Evolutionary conservation across 2,329 filamentous ascomycete species (phyloP).

Genomic region (Neopestalotiopsis sp.): DNA sequence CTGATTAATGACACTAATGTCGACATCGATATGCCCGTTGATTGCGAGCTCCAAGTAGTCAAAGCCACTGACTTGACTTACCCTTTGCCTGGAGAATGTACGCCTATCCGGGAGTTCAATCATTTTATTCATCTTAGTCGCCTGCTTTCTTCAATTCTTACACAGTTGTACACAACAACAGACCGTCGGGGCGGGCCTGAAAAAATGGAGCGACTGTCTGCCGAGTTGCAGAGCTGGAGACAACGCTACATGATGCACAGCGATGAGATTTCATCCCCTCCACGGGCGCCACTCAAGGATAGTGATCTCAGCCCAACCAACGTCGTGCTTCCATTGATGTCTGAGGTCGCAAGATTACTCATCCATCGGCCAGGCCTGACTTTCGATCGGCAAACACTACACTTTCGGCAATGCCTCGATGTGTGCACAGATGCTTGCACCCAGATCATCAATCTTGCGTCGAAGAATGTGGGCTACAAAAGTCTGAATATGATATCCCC

Average conservation of each 20-base stretch:
- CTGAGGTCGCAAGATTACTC: not conserved
- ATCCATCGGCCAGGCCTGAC: conserved; percentile 16
- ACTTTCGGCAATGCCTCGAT: conserved; percentile 13
- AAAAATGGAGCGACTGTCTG: conserved; percentile 11
- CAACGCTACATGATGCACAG: not conserved
- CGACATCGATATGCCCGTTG: conserved; percentile 13
- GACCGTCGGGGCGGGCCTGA: conserved; percentile 5
- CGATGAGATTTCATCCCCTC: not conserved
- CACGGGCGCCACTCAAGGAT: not conserved
- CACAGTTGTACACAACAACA: conserved; percentile 19
- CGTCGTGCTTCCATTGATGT: conserved; percentile 5
- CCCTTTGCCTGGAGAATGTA: conserved; percentile 17
- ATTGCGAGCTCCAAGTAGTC: conserved; percentile 9
- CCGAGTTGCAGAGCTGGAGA: not conserved
- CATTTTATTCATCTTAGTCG: not conserved
- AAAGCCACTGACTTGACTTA: not conserved
- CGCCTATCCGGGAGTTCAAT: conserved; percentile 10
- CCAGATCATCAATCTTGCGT: not conserved
- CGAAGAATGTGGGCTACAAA: not conserved
- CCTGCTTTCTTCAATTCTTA: conserved; percentile 1
- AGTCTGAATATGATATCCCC: not conserved
- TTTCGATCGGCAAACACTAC: conserved; percentile 1
- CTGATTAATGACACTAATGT: conserved; percentile 9
- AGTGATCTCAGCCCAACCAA: not conserved
- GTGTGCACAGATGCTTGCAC: not conserved